Percentiles rank a stretch among this genome's conserved stretches.
phyloP scores from a whole-genome alignment of 345 rosid genomes.

The Capsella bursapastoris region DNA sequence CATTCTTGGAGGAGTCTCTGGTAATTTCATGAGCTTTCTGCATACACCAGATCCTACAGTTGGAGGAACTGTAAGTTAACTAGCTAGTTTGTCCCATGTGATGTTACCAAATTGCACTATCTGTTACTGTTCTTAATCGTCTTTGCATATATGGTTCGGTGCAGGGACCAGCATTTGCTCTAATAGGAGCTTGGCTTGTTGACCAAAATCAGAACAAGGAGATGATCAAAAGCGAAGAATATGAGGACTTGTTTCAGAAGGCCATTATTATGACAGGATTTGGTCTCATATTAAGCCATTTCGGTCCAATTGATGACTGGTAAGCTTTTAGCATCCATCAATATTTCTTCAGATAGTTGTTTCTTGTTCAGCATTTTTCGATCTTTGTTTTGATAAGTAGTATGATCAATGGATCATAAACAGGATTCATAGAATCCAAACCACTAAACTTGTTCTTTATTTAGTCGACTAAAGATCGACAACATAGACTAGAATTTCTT shows the following conservation, averaged over 20 bases:
- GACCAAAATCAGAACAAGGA: constrained; percentile 71
- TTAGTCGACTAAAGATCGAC: neutral
- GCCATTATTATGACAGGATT: constrained; percentile 68
- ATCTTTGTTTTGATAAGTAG: neutral
- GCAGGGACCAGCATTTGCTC: constrained; percentile 82
- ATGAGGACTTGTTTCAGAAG: constrained; percentile 70
- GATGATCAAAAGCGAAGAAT: constrained; percentile 50
- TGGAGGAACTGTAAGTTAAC: constrained; percentile 78
- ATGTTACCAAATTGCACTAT: neutral
- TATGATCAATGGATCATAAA: too few species aligned
- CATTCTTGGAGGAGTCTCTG: constrained; percentile 86
- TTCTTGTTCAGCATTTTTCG: neutral
- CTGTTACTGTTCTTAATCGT: neutral
- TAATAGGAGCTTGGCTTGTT: constrained; percentile 91
- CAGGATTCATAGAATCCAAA: too few species aligned
- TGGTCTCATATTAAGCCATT: constrained; percentile 75
- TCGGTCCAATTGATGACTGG: constrained; percentile 85
- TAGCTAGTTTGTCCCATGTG: neutral
- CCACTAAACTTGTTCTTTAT: neutral
- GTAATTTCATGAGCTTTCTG: constrained; percentile 87
- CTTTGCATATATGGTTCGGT: constrained; percentile 1
- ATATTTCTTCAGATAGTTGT: neutral
- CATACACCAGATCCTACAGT: constrained; percentile 82
- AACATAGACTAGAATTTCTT: neutral
- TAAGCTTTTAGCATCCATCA: constrained; percentile 39